These are phyloP conservation scores for Thielaviopsis euricoi DNA, from an alignment of 2,329 filamentous ascomycete genomes.

Conservation along the genomic window DNA sequence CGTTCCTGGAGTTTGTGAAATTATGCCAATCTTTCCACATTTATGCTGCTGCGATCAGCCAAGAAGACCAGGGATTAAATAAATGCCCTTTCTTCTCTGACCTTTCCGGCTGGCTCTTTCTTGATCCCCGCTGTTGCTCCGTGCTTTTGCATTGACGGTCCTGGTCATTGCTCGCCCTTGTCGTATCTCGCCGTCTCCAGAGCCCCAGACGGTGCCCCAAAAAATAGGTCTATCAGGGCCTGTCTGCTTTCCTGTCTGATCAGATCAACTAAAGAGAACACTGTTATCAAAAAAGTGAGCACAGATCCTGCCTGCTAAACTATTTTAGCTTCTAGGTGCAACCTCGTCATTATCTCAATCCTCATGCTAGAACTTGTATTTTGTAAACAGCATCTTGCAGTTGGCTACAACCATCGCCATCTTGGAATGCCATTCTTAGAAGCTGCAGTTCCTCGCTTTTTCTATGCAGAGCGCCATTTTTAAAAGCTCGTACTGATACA, in stretches of 20 bases:
- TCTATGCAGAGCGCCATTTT: too few species aligned
- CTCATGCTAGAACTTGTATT: too few species aligned
- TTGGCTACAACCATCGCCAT: not conserved
- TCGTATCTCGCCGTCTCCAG: slow-evolving; percentile 3
- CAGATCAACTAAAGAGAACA: not conserved
- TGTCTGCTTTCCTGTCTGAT: too few species aligned
- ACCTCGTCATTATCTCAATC: not conserved
- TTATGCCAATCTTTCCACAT: slow-evolving; percentile 7
- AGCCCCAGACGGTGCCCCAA: not conserved
- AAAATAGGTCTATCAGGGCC: not conserved
- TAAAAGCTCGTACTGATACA: not conserved
- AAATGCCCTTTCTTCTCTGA: too few species aligned
- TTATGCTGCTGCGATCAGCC: slow-evolving; percentile 1
- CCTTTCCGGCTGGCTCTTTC: too few species aligned
- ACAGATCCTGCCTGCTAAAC: not conserved
- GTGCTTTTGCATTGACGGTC: slow-evolving; percentile 2
- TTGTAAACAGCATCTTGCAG: too few species aligned
- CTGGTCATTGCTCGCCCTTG: not conserved
- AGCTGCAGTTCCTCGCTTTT: too few species aligned
- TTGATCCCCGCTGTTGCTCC: not conserved
- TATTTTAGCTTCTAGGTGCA: not conserved
- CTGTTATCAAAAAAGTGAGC: not conserved
- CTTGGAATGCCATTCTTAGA: not conserved
- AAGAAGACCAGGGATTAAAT: not conserved
- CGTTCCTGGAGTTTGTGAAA: not conserved